Percentiles rank a stretch among this genome's conserved stretches.
Evolutionary conservation across 2,329 filamentous ascomycete genomes (phyloP).

Genomic region (Colletotrichum sp.): DNA sequence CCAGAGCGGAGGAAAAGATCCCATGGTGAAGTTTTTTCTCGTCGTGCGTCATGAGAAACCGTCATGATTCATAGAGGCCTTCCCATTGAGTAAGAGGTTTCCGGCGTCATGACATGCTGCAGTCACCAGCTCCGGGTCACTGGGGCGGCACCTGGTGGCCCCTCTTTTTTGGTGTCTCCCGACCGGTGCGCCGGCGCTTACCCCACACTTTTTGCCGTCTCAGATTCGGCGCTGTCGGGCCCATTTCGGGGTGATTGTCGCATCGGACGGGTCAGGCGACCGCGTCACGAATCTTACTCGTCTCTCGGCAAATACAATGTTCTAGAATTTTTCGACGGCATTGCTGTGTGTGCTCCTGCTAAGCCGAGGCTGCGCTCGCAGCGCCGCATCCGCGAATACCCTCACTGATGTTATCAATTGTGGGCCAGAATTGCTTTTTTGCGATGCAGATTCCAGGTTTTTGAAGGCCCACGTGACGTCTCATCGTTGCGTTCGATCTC

Average conservation of each 20-base stretch:
- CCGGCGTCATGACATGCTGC: background rate
- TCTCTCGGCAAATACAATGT: background rate
- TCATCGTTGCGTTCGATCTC: background rate
- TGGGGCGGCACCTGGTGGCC: constrained; percentile 12
- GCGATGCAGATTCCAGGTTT: background rate
- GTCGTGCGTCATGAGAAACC: background rate
- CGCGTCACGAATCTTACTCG: background rate
- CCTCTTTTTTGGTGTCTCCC: background rate
- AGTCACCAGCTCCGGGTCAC: constrained; percentile 16
- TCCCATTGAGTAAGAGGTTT: background rate
- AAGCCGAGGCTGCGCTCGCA: background rate
- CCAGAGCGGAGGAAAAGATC: background rate
- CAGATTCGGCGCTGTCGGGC: constrained; percentile 6
- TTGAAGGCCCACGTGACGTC: background rate
- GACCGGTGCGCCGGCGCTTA: constrained; percentile 14
- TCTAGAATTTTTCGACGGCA: background rate
- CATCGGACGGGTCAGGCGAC: constrained; percentile 4
- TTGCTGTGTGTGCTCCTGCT: background rate
- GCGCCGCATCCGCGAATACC: background rate
- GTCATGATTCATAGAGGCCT: background rate
- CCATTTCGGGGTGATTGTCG: constrained; percentile 3
- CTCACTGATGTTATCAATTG: background rate
- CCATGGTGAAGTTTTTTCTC: background rate
- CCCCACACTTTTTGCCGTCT: constrained; percentile 6
- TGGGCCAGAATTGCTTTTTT: background rate